These are phyloP conservation scores for Cornus controversa DNA, from an alignment of 148 eudicot species.

Conservation along the genomic window DNA sequence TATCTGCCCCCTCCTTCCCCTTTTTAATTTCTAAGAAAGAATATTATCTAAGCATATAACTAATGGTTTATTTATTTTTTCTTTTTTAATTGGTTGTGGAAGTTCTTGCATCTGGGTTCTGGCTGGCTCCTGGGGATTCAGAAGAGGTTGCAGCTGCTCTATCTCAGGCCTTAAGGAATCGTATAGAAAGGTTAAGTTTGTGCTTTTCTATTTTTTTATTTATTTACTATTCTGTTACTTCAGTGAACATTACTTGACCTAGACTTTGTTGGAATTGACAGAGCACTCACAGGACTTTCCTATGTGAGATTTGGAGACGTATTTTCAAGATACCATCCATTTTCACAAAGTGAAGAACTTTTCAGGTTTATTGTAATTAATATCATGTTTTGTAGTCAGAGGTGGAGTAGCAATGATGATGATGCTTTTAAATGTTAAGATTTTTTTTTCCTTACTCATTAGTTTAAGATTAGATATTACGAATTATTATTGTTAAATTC, in stretches of 20 bases:
- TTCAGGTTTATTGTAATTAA: conserved; percentile 55
- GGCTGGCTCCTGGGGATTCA: conserved; percentile 96
- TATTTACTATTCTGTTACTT: not conserved
- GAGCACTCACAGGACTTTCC: conserved; percentile 74
- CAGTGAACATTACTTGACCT: conserved; percentile 2
- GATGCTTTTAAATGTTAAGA: not conserved
- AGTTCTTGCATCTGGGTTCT: conserved; percentile 89
- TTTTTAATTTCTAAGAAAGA: too few relatives aligned
- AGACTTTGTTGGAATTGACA: conserved; percentile 25
- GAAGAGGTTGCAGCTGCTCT: conserved; percentile 89
- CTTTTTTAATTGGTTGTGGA: conserved; percentile 5
- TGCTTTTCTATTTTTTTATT: not conserved
- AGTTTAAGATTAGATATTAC: too few relatives aligned
- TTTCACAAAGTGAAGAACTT: conserved; percentile 67
- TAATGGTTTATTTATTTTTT: not conserved
- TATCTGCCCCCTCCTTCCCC: not conserved
- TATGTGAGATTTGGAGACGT: conserved; percentile 91
- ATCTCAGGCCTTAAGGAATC: conserved; percentile 84
- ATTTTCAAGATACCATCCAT: conserved; percentile 64
- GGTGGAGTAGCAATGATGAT: not conserved
- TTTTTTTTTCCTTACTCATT: not conserved
- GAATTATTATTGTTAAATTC: too few relatives aligned
- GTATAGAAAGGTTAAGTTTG: conserved; percentile 67
- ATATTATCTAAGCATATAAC: not conserved
- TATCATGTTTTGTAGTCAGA: not conserved